Evolutionary conservation across 129 eudicot species (phyloP).

Genomic region (Ambrosia artemisiifolia): DNA sequence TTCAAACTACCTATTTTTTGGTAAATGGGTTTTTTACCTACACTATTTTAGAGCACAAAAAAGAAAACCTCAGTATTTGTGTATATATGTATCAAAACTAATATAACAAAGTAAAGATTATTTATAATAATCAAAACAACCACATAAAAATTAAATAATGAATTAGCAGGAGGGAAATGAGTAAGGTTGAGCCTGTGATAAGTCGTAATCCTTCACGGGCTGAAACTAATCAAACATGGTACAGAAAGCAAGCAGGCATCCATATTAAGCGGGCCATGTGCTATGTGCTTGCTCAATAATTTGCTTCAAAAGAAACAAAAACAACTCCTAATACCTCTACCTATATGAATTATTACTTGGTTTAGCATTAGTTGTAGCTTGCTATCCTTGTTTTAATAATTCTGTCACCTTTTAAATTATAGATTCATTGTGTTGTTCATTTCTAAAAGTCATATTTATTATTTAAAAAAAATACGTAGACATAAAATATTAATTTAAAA

Average conservation of each 20-base stretch:
- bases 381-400: background rate
- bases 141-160: background rate
- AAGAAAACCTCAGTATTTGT: too few relatives aligned
- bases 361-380: background rate
- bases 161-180: background rate
- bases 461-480: too few relatives aligned
- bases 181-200: constrained; percentile 14
- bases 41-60: too few relatives aligned
- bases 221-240: background rate
- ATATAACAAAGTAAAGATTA: background rate
- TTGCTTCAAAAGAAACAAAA: constrained; percentile 17
- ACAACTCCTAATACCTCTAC: background rate
- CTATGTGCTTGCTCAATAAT: constrained; percentile 5
- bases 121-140: background rate
- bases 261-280: constrained; percentile 26
- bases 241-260: constrained; percentile 17
- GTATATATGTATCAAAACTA: too few relatives aligned
- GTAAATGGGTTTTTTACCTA: too few relatives aligned
- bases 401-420: too few relatives aligned
- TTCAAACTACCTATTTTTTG: too few relatives aligned
- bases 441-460: too few relatives aligned
- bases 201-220: constrained; percentile 35
- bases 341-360: background rate
- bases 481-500: too few relatives aligned
- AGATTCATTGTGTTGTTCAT: too few relatives aligned